These are phyloP conservation scores for Suillus fuscotomentosus DNA, from an alignment of 768 basidiomycete species.

Conservation along the genomic window DNA sequence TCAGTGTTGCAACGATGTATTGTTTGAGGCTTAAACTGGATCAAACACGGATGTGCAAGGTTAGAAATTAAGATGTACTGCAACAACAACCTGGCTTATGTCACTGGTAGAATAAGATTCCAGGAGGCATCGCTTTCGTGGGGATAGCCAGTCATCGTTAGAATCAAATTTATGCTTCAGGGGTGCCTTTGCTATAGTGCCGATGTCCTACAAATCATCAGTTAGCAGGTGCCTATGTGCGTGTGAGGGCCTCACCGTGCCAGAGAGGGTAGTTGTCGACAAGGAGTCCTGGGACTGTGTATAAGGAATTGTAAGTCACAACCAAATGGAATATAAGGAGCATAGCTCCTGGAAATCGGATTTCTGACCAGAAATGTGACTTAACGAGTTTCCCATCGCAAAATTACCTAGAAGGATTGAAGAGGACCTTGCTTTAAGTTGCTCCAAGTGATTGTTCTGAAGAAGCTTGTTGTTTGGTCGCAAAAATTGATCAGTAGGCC, in stretches of 20 bases:
- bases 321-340: not conserved
- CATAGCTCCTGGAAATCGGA: not conserved
- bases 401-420: not conserved
- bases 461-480: not conserved
- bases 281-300: not conserved
- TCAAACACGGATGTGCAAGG: not conserved
- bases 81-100: not conserved
- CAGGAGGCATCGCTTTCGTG: too few relatives aligned
- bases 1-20: not conserved
- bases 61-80: not conserved
- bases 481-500: too few relatives aligned
- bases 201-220: not conserved
- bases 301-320: not conserved
- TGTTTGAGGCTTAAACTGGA: not conserved
- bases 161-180: not conserved
- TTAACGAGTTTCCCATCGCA: not conserved
- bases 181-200: not conserved
- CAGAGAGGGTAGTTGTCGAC: not conserved
- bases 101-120: too few relatives aligned
- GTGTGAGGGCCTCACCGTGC: not conserved
- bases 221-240: not conserved
- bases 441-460: not conserved
- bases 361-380: not conserved
- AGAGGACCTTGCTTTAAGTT: not conserved
- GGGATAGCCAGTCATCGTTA: too few relatives aligned